Conservation (phyloP, 495 filamentous ascomycete genomes). For the Xylaria intraflava region DNA sequence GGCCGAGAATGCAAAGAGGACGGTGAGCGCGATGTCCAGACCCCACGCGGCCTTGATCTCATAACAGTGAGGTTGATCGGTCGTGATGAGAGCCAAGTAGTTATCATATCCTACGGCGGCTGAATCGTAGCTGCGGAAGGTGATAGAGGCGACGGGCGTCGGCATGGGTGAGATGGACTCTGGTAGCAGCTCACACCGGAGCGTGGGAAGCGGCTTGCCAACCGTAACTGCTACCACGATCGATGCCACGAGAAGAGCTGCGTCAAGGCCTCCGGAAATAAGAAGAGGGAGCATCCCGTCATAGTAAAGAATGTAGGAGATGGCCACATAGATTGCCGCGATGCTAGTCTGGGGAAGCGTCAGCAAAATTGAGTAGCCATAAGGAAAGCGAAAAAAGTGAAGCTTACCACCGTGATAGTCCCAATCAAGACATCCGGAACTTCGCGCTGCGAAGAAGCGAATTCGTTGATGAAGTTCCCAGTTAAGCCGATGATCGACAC, state of each 20-base stretch:
- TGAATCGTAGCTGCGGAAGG: conserved; percentile 14
- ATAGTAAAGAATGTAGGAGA: conserved; percentile 69
- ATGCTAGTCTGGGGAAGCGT: conserved; percentile 55
- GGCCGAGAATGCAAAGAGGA: conserved; percentile 63
- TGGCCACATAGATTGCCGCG: conserved; percentile 66
- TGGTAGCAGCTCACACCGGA: conserved; percentile 60
- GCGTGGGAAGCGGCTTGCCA: conserved; percentile 72
- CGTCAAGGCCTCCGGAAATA: conserved; percentile 57
- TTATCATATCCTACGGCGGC: conserved; percentile 24
- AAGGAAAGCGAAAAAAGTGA: background rate
- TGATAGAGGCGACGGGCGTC: conserved; percentile 14
- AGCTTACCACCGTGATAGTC: conserved; percentile 69
- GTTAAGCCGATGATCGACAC: conserved; percentile 75
- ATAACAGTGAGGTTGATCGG: conserved; percentile 64
- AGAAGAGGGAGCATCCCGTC: conserved; percentile 70
- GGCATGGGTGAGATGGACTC: conserved; percentile 25
- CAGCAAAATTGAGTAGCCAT: background rate
- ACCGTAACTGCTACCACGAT: conserved; percentile 64
- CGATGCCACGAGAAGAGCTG: conserved; percentile 60
- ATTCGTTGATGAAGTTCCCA: conserved; percentile 74
- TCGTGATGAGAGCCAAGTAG: conserved; percentile 22
- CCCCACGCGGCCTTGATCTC: conserved; percentile 91
- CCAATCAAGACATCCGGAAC: conserved; percentile 70
- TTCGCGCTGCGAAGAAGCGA: conserved; percentile 54
- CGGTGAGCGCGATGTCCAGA: conserved; percentile 72